Conservation (phyloP, 2,329 filamentous ascomycete species). For the Cladorrhinum sp. region DNA sequence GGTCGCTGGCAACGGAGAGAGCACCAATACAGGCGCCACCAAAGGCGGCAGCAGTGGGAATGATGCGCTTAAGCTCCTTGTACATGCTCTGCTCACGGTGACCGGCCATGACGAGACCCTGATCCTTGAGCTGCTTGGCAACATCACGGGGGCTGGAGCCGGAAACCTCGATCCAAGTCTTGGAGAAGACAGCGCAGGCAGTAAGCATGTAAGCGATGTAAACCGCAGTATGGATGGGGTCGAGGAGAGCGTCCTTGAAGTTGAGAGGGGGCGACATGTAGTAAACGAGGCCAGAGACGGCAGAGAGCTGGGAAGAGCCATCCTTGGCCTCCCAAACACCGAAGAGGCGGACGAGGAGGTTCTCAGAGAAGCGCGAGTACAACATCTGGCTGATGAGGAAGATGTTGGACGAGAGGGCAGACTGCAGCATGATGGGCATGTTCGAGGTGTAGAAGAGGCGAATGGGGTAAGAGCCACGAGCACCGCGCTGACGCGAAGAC, state of each 20-base stretch:
- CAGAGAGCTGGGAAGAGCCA: constrained; percentile 91
- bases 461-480: constrained; percentile 95
- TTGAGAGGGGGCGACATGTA: constrained; percentile 99
- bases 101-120: constrained; percentile 98
- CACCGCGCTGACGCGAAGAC: constrained; percentile 97
- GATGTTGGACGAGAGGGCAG: constrained; percentile 95
- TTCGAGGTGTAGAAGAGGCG: constrained; percentile 99
- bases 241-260: constrained; percentile 94
- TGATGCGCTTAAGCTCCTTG: constrained; percentile 99
- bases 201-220: constrained; percentile 98
- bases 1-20: constrained; percentile 90
- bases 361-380: constrained; percentile 98
- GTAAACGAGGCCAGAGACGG: constrained; percentile 91
- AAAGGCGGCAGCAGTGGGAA: constrained; percentile 95
- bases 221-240: constrained; percentile 92
- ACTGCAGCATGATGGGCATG: constrained; percentile 99
- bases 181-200: constrained; percentile 92
- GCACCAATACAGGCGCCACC: constrained; percentile 98
- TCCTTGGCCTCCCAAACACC: constrained; percentile 98
- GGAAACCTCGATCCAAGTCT: constrained; percentile 99
- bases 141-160: constrained; percentile 97
- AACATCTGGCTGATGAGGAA: constrained; percentile 99
- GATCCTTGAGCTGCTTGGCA: constrained; percentile 99
- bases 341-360: constrained; percentile 94
- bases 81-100: constrained; percentile 99